These are phyloP conservation scores for Aspergillus ochraceus DNA, from an alignment of 2,329 filamentous ascomycete species.

Conservation along the genomic window DNA sequence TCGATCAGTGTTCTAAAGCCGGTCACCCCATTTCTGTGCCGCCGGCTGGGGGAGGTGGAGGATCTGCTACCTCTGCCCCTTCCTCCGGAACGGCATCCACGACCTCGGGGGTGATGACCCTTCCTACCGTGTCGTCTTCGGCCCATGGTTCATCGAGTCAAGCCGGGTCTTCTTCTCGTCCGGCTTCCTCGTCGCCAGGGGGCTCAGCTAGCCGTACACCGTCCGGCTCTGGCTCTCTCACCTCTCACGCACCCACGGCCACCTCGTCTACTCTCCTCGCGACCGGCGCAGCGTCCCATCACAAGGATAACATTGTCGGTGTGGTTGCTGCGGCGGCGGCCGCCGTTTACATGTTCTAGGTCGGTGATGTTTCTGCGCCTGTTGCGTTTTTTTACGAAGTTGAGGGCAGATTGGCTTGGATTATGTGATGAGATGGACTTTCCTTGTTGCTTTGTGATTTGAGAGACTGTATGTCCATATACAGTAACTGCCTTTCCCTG, in stretches of 20 bases:
- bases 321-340: neutral
- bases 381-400: neutral
- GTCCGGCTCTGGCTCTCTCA: neutral
- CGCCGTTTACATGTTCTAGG: neutral
- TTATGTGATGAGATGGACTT: too few species aligned
- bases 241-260: neutral
- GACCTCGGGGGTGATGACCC: neutral
- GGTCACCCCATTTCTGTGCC: conserved; percentile 41
- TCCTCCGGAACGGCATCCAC: conserved; percentile 5
- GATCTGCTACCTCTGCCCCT: conserved; percentile 13
- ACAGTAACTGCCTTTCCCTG: too few species aligned
- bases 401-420: neutral
- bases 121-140: conserved; percentile 9
- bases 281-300: neutral
- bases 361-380: neutral
- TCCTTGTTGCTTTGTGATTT: too few species aligned
- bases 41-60: neutral
- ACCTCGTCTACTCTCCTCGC: neutral
- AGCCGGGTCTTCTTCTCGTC: neutral
- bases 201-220: neutral
- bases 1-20: conserved; percentile 34
- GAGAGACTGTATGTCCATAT: too few species aligned
- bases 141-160: neutral
- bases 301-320: neutral
- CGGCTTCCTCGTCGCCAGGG: neutral